Evolutionary conservation across 139 green algal species (phyloP), one percentile per base, ranked within the genome.

Genomic region (Volvox africanus): DNA sequence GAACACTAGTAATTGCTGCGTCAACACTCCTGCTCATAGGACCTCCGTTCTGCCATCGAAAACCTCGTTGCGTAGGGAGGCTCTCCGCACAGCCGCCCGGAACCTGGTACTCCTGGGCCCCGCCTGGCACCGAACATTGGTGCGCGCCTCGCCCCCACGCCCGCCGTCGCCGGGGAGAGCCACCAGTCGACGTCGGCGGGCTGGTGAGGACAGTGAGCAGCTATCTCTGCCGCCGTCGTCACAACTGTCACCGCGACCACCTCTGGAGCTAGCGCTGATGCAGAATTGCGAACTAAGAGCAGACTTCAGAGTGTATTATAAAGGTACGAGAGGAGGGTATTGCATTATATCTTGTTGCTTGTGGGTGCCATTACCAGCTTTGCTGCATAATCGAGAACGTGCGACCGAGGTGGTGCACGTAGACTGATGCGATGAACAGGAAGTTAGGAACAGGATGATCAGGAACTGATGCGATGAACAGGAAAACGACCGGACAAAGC

Each of bases 211-310:
- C 65, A 28, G 65, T 28, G 65, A 2, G 65, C 62, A 11, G 82
- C 18, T 24, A n/a, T 44, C 85, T 24, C 50, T 33, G 50, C 20
- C 71, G 21, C 20, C 30, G 73, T 55, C 73, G n/a, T 44, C 85
- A 16, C 67, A 37, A n/a, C 6, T 13, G 37, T 37, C 71, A 32
- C 86, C 86, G 50, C 5, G 14, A 69, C 86, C 89, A 13, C 61
- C 90, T 50, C 33, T 73, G 65, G 62, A 88, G 83, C 73, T 93
- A 61, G 32, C 65, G 62, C 62, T 93, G 55, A 19, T 84, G 6
- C 92, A 94, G 83, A 67, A 61, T 17, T 95, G 93, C 87, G 65
- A 92, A 30, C 92, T 95, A n/a, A 69, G 61, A 33, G 80, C 93
- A 22, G 76, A 94, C 28, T 78, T 94, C 83, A 24, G 32, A 1